Evolutionary conservation across 2,329 filamentous ascomycete genomes (phyloP).

Genomic region (Botrytis tulipae): DNA sequence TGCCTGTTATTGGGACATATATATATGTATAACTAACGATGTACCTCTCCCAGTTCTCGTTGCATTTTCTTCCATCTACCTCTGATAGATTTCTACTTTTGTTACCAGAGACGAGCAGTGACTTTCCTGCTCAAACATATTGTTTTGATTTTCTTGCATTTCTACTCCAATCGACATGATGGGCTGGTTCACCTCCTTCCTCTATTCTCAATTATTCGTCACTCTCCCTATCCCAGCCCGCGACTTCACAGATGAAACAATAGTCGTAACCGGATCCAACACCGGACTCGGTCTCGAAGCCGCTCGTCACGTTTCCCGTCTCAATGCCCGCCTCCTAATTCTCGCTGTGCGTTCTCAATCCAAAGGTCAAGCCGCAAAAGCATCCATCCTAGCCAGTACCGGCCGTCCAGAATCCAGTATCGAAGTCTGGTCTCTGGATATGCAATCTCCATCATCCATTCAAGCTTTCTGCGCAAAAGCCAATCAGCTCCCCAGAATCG

Average conservation of each 20-base stretch:
- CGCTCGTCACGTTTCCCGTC: constrained; percentile 37
- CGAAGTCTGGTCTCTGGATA: constrained; percentile 31
- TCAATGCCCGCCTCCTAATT: constrained; percentile 42
- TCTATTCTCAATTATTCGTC: constrained; percentile 27
- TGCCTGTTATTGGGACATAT: neutral
- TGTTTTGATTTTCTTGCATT: neutral
- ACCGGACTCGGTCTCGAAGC: constrained; percentile 38
- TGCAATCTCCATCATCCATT: constrained; percentile 25
- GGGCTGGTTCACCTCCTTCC: constrained; percentile 16
- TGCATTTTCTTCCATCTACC: too few relatives aligned
- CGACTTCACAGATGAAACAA: constrained; percentile 19
- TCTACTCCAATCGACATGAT: neutral
- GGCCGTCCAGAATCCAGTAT: constrained; percentile 25
- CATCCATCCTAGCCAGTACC: constrained; percentile 30
- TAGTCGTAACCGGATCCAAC: constrained; percentile 21
- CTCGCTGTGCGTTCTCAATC: constrained; percentile 43
- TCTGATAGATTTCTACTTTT: neutral
- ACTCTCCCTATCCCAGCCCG: constrained; percentile 19
- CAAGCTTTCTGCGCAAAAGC: constrained; percentile 22
- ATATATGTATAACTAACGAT: neutral
- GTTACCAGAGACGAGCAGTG: neutral
- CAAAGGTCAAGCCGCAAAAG: constrained; percentile 41
- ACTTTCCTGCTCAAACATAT: neutral
- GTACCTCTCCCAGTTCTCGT: neutral
- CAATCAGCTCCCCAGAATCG: constrained; percentile 42